Conservation (phyloP, 306 rosid genomes). For the Prunus salicina region DNA sequence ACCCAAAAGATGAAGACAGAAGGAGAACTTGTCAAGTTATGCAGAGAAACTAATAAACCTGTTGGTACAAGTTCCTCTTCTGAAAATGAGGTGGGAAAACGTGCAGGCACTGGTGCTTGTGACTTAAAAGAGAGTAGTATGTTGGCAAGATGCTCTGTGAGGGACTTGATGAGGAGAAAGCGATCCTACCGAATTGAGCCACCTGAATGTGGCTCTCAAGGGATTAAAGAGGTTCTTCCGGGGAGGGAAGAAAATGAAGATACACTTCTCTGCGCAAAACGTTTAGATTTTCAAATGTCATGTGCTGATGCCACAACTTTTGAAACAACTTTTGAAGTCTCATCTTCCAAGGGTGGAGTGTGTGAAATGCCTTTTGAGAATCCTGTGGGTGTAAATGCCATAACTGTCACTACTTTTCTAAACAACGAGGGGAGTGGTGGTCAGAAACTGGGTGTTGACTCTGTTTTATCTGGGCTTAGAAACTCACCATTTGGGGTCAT, state of each 20-base stretch:
- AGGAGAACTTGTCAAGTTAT: constrained; percentile 21
- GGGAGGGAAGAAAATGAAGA: constrained; percentile 39
- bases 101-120: constrained; percentile 20
- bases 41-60: constrained; percentile 30
- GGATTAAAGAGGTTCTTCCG: constrained; percentile 32
- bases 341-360: constrained; percentile 22
- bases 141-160: constrained; percentile 54
- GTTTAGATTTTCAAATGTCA: constrained; percentile 28
- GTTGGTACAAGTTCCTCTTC: constrained; percentile 27
- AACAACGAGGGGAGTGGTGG: constrained; percentile 24
- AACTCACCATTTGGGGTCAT: constrained; percentile 25
- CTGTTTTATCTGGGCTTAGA: constrained; percentile 27
- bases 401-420: constrained; percentile 16
- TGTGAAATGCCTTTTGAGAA: constrained; percentile 25
- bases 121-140: constrained; percentile 32
- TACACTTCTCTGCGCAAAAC: constrained; percentile 25
- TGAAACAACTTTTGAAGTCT: constrained; percentile 24
- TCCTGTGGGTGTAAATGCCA: constrained; percentile 16
- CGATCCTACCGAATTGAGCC: constrained; percentile 50
- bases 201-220: constrained; percentile 35
- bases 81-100: constrained; percentile 25
- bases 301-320: constrained; percentile 9
- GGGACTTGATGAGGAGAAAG: constrained; percentile 92
- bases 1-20: constrained; percentile 32
- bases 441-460: constrained; percentile 28